Evolutionary conservation across 2,329 filamentous ascomycete genomes (phyloP), one percentile per base, ranked within the genome.

Genomic region (Talaromyces amestolkiae): DNA sequence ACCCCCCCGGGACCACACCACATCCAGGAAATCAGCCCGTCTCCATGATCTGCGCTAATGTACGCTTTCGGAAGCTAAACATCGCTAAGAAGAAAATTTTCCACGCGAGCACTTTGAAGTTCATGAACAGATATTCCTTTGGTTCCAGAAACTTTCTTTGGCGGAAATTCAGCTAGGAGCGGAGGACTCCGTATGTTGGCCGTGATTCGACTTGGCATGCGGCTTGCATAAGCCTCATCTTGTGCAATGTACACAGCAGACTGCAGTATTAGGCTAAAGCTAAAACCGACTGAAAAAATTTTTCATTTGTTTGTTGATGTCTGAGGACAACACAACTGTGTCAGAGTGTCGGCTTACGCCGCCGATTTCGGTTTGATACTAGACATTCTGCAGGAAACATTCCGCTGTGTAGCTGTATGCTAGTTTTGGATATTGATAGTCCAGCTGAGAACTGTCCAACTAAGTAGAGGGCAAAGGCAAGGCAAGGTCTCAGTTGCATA

Each of bases 11-110:
- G n/a, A 45, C 56, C 37, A 59, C 53, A 56, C 53, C 53, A 54
- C 31, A 54, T 39, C 56, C 56, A 59, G 37, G 41, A 61, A 56
- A 19, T 13, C 51, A 24, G 3, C 33, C 53, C n/a, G 31, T 47
- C 56, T 59, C 56, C 37, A 63, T 56, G 61, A 63, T 63, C 61
- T 53, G 37, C 61, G 49, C 61, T 63, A 63, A 31, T 41, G 47
- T 37, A 51, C 10, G 22, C 6, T 35, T 9, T 35, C 19, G 43
- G 43, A 39, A 35, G 27, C 49, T 39, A 54, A 56, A 31, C 8
- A 45, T 13, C 47, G n/a, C 45, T 19, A 41, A 43, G 17, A 35
- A 37, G 15, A 37, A 27, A 58, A 63, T 63, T 63, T 63, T 56
- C 61, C 61, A 63, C 51, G 51, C 61, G 61, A 63, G 61, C 33